A percentile compares a stretch with the other conserved stretches of the same genome.
These are phyloP conservation scores for Penicillium antarcticum DNA, from an alignment of 495 filamentous ascomycete genomes.

Conservation along the genomic window DNA sequence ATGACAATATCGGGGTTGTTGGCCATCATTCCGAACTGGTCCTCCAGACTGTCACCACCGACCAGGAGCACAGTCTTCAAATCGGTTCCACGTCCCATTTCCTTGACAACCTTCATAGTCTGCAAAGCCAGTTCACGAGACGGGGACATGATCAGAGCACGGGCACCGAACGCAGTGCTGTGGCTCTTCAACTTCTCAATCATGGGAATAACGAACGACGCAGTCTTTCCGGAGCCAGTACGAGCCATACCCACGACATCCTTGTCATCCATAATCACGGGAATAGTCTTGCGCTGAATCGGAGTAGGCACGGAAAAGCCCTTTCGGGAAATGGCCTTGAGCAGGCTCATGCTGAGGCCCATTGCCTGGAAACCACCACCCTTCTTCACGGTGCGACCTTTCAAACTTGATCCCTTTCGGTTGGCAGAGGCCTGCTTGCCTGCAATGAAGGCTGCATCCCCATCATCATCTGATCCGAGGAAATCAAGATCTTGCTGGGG, in stretches of 20 bases:
- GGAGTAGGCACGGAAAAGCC: constrained; percentile 95
- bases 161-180: constrained; percentile 75
- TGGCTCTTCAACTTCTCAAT: constrained; percentile 91
- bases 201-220: constrained; percentile 97
- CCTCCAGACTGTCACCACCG: constrained; percentile 92
- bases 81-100: constrained; percentile 86
- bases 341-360: constrained; percentile 78
- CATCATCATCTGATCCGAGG: constrained; percentile 52
- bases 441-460: constrained; percentile 87
- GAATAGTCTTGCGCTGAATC: constrained; percentile 95
- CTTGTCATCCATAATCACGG: constrained; percentile 78
- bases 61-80: constrained; percentile 84
- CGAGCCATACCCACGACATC: constrained; percentile 98
- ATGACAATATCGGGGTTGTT: constrained; percentile 95
- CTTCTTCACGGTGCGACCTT: constrained; percentile 85
- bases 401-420: constrained; percentile 75
- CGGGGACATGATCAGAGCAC: constrained; percentile 84
- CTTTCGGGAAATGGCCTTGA: constrained; percentile 88
- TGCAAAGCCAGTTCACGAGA: constrained; percentile 91
- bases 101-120: constrained; percentile 93
- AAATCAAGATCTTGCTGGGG: constrained; percentile 43
- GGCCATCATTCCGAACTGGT: constrained; percentile 91
- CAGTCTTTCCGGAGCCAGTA: constrained; percentile 95
- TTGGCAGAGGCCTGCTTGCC: constrained; percentile 79
- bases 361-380: constrained; percentile 95